Base-by-base conservation (phyloP, 257 asterid species). In the Solanum bulbocastanum region DNA sequence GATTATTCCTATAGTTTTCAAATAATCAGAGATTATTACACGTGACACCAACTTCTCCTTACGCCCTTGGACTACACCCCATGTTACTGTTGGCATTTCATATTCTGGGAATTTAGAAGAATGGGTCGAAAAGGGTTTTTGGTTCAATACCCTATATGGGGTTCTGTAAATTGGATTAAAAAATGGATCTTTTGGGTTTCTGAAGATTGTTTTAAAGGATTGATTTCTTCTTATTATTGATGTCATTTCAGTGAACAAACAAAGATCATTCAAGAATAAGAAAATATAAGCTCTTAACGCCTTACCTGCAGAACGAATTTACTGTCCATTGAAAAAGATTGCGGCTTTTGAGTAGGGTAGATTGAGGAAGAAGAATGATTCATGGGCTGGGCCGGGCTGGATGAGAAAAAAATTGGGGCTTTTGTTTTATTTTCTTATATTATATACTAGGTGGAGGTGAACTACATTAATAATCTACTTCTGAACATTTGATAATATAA, bases 71-170 rank as follows among this genome's bases (percentile, higher is more conserved):
- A 89, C 89, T 12, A 92, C 96, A 39, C 98, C 98, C 98, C 99
- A 97, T 1, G 99, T 96, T 11, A 97, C 98, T 2, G 98, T 69
- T 10, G 99, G 99, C 98, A 96, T 97, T 88, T 97, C 95, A 86
- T 93, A 96, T 87, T 97, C 99, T 2, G 98, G 96, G 81, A 94
- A 95, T 39, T 91, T 94, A 1, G 93, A 89, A 14, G 94, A 85
- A 44, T 92, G 91, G 8, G 98, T 87, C 5, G 98, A 96, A 88
- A 87, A 95, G 87, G 90, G 69, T 44, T 82, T 86, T 20, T 23
- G 79, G 32, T 60, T 4, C 11, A 81, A 58, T 71, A 76, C 82
- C 87, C 87, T 90, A 16, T 1, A 44, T 27, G 40, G 62, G 27
- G 11, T 46, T 27, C 1, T 79, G 66, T 79, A 46, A 13, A 1